Conservation (phyloP, 352 stramenopile species). For the Pythium oligandrum region DNA sequence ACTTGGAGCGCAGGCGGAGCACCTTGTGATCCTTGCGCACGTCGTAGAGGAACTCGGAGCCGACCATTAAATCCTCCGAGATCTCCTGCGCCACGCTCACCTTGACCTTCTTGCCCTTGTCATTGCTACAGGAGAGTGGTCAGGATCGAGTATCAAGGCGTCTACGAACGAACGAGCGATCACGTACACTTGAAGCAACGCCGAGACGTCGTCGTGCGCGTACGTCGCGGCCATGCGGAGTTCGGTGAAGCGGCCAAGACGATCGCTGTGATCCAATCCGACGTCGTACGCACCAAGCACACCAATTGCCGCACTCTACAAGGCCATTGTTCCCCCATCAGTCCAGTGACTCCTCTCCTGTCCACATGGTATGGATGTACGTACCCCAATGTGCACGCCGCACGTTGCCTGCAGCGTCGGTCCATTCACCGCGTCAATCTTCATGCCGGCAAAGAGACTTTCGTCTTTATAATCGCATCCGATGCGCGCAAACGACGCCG, state of each 20-base stretch:
- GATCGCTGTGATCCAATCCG: constrained; percentile 71
- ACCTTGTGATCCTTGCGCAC: constrained; percentile 64
- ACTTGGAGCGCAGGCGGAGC: constrained; percentile 51
- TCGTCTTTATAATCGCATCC: constrained; percentile 56
- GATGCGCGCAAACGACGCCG: constrained; percentile 64
- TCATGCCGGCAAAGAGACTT: constrained; percentile 45
- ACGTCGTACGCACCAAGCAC: constrained; percentile 72
- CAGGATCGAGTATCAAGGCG: not conserved
- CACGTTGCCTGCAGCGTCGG: constrained; percentile 62
- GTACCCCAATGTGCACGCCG: constrained; percentile 38
- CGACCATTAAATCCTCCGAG: constrained; percentile 49
- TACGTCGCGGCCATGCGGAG: constrained; percentile 60
- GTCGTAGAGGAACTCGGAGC: constrained; percentile 59
- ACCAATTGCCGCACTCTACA: constrained; percentile 34
- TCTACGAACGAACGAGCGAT: no score
- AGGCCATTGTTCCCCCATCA: not conserved
- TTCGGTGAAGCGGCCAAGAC: constrained; percentile 55
- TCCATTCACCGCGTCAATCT: constrained; percentile 78
- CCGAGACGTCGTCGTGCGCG: constrained; percentile 52
- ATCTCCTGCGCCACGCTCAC: constrained; percentile 62
- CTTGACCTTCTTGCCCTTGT: constrained; percentile 53
- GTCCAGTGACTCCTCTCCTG: not conserved
- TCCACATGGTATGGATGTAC: constrained; percentile 6
- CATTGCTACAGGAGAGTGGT: constrained; percentile 33
- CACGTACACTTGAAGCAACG: constrained; percentile 71